Evolutionary conservation across 2,329 filamentous ascomycete genomes (phyloP), one percentile per base, ranked within the genome.

Genomic region (Pyricularia sp.): DNA sequence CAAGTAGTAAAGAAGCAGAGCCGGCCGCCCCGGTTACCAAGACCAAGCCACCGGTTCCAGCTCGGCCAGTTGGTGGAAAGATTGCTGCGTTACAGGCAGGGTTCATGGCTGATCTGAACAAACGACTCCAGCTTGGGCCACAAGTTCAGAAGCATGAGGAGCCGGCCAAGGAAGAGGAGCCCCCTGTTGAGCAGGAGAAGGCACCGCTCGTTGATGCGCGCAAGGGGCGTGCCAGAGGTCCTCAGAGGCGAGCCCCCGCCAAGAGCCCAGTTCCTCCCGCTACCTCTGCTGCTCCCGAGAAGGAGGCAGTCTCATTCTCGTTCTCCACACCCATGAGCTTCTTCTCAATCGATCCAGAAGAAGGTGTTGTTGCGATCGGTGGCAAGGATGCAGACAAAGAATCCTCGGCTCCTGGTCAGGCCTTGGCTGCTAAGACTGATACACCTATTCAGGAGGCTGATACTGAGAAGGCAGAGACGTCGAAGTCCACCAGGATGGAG

Each of bases 51-150:
- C 84, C 86, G 0, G 84, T 97, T 2, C 93, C 94, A 12, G 84
- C 87, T 16, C 86, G 91, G 60, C 90, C 92, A 2, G 82, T 83
- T 59, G 90, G 90, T 10, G 85, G 86, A 70, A 97, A 97, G 79
- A 96, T 99, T 73, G 91, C 93, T 19, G 89, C 91, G 28, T 79
- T 99, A 35, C 92, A 96, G 76, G 90, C 90, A 49, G 91, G 90
- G 3, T 97, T 99, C 75, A 86, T 99, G 82, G 92, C 87, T 60
- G 93, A 97, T 72, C 79, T 99, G 57, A 96, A 65, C 16, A 61
- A 65, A 40, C 31, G 64, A 26, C 64, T 65, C 24, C 57, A 65
- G 35, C 57, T 62, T 31, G 64, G 59, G 24, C 59, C 44, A 13
- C 64, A 65, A 16, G 24, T 82, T 10, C 84, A 87, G 1, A 88